These are phyloP conservation scores for Rhododendron ovatum DNA, from an alignment of 148 eudicot species.

Conservation along the genomic window DNA sequence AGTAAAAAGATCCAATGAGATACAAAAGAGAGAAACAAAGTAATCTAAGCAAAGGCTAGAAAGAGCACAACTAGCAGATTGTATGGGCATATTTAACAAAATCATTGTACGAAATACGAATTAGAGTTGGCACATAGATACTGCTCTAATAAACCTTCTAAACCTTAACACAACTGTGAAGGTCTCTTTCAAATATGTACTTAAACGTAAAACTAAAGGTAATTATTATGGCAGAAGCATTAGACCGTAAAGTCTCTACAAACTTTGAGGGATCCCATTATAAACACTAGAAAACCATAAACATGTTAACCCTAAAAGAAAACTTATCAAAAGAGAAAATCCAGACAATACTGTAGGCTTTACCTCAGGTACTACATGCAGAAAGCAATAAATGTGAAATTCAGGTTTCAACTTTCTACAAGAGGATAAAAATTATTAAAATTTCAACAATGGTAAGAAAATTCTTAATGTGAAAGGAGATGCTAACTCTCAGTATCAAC, in stretches of 20 bases:
- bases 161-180: not conserved
- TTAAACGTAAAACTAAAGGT: not conserved
- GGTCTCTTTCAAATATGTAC: not conserved
- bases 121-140: not conserved
- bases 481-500: not conserved
- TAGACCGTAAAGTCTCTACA: not conserved
- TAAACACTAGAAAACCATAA: not conserved
- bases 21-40: not conserved
- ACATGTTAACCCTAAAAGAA: not conserved
- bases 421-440: not conserved
- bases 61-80: not conserved
- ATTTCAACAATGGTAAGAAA: not conserved
- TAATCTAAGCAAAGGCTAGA: not conserved
- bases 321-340: not conserved
- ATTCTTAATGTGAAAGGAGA: not conserved
- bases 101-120: not conserved
- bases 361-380: not conserved
- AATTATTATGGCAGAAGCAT: not conserved
- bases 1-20: not conserved
- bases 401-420: constrained; percentile 11
- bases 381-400: not conserved
- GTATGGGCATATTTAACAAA: not conserved
- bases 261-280: not conserved
- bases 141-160: not conserved
- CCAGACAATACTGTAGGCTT: not conserved